Conservation (phyloP, 495 filamentous ascomycete genomes). For the Penicillium canescens region DNA sequence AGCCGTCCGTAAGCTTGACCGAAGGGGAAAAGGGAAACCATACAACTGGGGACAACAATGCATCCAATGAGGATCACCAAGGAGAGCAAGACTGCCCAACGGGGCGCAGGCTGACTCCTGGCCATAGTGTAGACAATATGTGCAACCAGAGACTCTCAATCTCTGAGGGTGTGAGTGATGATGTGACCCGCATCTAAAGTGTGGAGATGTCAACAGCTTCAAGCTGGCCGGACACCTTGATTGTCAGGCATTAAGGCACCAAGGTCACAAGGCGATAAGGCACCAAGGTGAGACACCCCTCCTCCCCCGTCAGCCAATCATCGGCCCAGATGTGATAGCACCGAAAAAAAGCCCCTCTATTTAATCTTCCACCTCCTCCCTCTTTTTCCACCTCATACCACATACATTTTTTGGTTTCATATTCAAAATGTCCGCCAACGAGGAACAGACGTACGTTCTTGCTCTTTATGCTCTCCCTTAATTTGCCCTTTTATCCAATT, state of each 20-base stretch:
- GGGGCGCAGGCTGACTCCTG: constrained; percentile 50
- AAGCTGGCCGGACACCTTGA: constrained; percentile 39
- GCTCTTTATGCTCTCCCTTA: background rate
- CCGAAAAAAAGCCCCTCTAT: constrained; percentile 25
- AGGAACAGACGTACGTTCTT: constrained; percentile 87
- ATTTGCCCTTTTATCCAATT: background rate
- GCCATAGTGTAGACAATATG: constrained; percentile 34
- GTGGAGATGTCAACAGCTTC: constrained; percentile 33
- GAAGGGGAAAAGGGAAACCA: constrained; percentile 6
- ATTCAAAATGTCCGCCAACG: constrained; percentile 65
- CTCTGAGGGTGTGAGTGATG: constrained; percentile 26
- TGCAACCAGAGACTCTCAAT: constrained; percentile 41
- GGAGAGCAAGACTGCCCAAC: constrained; percentile 56
- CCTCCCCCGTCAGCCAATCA: constrained; percentile 17
- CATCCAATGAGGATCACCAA: constrained; percentile 40
- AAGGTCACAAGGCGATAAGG: constrained; percentile 21
- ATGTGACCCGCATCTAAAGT: constrained; percentile 37
- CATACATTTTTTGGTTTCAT: constrained; percentile 31
- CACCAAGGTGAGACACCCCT: constrained; percentile 9
- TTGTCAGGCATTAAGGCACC: constrained; percentile 23
- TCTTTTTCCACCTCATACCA: constrained; percentile 29
- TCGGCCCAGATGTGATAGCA: constrained; percentile 17
- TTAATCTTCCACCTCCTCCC: constrained; percentile 36
- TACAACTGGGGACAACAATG: constrained; percentile 41
- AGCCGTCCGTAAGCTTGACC: background rate